phyloP scores from a whole-genome alignment of 768 basidiomycete genomes.

The Daedalea quercina region DNA sequence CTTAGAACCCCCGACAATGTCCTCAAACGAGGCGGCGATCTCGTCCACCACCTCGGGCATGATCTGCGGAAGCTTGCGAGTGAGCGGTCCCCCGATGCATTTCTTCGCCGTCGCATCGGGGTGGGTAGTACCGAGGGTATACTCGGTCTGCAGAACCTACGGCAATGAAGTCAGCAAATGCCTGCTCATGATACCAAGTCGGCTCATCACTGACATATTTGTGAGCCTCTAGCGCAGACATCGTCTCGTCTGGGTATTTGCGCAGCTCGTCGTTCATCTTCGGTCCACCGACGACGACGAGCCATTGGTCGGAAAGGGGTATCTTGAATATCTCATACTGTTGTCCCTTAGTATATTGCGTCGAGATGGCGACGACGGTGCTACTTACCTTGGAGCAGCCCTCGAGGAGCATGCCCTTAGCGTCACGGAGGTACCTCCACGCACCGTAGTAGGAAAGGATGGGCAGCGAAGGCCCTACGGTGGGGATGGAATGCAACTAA shows the following conservation, averaged over 20 bases:
- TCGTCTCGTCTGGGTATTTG: conserved; percentile 35
- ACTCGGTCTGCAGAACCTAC: background rate
- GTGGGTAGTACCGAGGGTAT: background rate
- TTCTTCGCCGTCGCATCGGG: background rate
- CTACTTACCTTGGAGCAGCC: conserved; percentile 26
- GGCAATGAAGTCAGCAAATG: background rate
- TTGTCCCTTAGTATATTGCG: background rate
- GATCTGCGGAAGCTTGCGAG: conserved; percentile 15
- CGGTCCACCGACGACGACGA: conserved; percentile 36
- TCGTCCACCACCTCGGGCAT: conserved; percentile 20
- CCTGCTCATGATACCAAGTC: background rate
- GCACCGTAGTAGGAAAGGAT: conserved; percentile 25
- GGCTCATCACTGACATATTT: conserved; percentile 25
- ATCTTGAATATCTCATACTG: conserved; percentile 33
- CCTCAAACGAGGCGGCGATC: background rate
- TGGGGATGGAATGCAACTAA: conserved; percentile 24
- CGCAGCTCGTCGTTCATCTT: conserved; percentile 47
- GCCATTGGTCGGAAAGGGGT: conserved; percentile 38
- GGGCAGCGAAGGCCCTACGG: conserved; percentile 19
- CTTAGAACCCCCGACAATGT: background rate
- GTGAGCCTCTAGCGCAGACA: conserved; percentile 35
- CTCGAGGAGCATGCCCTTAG: conserved; percentile 20
- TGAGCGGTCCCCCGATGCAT: conserved; percentile 20
- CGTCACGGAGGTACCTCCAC: conserved; percentile 18
- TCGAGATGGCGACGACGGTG: background rate